phyloP scores from a whole-genome alignment of 441 rosid species.

The Codiaeum variegatum region DNA sequence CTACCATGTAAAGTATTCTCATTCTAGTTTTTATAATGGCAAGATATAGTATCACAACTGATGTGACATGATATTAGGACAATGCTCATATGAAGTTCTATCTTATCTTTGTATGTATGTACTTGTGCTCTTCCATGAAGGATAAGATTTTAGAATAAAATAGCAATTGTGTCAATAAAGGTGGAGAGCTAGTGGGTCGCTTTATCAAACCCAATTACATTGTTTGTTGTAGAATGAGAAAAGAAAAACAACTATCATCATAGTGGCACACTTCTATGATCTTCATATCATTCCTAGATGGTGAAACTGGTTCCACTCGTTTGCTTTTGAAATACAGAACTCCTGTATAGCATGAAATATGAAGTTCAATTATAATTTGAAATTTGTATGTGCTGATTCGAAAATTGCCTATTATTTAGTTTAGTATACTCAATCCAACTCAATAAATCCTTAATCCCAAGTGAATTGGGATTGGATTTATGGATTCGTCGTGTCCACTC shows the following conservation, averaged over 20 bases:
- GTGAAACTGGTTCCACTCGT: not conserved
- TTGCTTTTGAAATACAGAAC: not conserved
- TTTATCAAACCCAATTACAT: not conserved
- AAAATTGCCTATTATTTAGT: not conserved
- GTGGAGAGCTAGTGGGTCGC: not conserved
- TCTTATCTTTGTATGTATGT: not conserved
- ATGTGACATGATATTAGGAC: not conserved
- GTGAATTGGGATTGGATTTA: too few relatives aligned
- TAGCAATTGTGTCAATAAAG: not conserved
- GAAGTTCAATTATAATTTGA: not conserved
- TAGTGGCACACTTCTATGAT: not conserved
- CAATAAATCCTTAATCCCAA: too few relatives aligned
- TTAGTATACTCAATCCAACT: too few relatives aligned
- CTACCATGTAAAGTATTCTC: conserved; percentile 59
- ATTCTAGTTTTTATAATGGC: conserved; percentile 8
- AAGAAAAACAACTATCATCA: not conserved
- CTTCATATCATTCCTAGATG: not conserved
- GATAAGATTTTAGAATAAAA: not conserved
- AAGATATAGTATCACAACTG: not conserved
- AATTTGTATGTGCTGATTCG: not conserved
- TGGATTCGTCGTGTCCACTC: too few relatives aligned
- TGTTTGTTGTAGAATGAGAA: not conserved
- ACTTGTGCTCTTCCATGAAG: too few relatives aligned
- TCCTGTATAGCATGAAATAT: not conserved
- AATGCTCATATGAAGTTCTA: not conserved